These are phyloP conservation scores for Tulasnella sp. DNA, from an alignment of 768 basidiomycete species.

Conservation along the genomic window DNA sequence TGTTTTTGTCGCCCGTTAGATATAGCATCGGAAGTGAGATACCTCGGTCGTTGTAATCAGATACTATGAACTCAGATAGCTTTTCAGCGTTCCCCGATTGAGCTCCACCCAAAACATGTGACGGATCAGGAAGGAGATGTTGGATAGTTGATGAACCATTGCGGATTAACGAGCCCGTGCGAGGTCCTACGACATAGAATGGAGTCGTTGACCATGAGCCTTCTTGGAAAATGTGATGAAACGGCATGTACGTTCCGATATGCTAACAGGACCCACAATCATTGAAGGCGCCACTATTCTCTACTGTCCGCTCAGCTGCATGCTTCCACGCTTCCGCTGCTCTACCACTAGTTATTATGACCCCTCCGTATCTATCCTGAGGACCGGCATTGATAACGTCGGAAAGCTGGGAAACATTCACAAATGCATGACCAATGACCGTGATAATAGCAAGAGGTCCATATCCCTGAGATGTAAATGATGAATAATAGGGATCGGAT, in stretches of 20 bases:
- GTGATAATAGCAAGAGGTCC: constrained; percentile 47
- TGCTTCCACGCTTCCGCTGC: constrained; percentile 58
- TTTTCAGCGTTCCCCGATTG: constrained; percentile 54
- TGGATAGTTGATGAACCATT: constrained; percentile 22
- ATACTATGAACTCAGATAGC: constrained; percentile 51
- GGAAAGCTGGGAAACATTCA: constrained; percentile 36
- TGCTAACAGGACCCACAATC: not conserved
- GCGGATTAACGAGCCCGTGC: constrained; percentile 40
- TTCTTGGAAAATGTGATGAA: not conserved
- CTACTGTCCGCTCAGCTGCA: constrained; percentile 25
- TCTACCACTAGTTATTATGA: constrained; percentile 68
- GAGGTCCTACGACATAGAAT: constrained; percentile 68
- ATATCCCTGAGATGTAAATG: constrained; percentile 39
- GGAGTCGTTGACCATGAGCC: constrained; percentile 41
- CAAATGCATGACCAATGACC: constrained; percentile 53
- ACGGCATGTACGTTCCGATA: too few relatives aligned
- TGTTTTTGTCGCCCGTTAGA: constrained; percentile 77
- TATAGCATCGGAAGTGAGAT: constrained; percentile 41
- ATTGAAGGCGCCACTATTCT: not conserved
- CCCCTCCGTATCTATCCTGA: constrained; percentile 34
- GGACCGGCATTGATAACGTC: constrained; percentile 33
- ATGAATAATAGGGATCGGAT: constrained; percentile 46
- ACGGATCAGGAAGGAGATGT: constrained; percentile 20
- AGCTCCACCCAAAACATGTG: constrained; percentile 32
- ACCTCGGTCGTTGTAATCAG: constrained; percentile 14